phyloP scores from a whole-genome alignment of 2,329 filamentous ascomycete species.

The Stemphylium beticola region DNA sequence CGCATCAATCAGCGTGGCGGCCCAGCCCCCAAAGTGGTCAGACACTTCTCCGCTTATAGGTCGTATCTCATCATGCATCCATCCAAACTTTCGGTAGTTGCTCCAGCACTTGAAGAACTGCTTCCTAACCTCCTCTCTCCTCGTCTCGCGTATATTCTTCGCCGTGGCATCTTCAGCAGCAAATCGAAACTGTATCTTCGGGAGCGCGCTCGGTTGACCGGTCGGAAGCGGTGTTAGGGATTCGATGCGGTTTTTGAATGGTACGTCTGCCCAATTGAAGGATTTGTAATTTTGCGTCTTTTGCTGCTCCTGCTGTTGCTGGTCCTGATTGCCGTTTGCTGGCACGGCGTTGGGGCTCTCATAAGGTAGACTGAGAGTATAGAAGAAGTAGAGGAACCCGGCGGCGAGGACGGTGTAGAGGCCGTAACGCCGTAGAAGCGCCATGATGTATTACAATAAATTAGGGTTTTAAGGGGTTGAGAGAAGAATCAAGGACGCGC shows the following conservation, averaged over 20 bases:
- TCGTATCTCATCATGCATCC: slow-evolving; percentile 57
- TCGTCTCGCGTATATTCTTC: slow-evolving; percentile 43
- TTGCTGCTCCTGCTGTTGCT: slow-evolving; percentile 17
- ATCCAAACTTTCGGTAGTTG: slow-evolving; percentile 53
- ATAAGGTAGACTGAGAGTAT: slow-evolving; percentile 47
- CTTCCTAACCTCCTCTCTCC: slow-evolving; percentile 48
- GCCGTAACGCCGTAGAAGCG: slow-evolving; percentile 47
- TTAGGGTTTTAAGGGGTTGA: slow-evolving; percentile 11
- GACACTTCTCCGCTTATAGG: slow-evolving; percentile 51
- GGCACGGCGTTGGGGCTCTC: slow-evolving; percentile 13
- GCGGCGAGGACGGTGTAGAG: slow-evolving; percentile 44
- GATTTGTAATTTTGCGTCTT: slow-evolving; percentile 18
- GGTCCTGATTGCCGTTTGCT: slow-evolving; percentile 9
- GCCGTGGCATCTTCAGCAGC: slow-evolving; percentile 42
- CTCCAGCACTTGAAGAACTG: slow-evolving; percentile 55
- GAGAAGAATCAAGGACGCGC: slow-evolving; percentile 3
- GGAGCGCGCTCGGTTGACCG: slow-evolving; percentile 46
- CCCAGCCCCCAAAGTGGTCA: slow-evolving; percentile 57
- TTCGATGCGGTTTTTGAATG: slow-evolving; percentile 50
- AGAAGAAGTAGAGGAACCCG: slow-evolving; percentile 46
- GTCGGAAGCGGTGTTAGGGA: slow-evolving; percentile 48
- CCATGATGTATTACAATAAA: slow-evolving; percentile 40
- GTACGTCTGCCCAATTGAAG: slow-evolving; percentile 51
- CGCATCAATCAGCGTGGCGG: slow-evolving; percentile 54
- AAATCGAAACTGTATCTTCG: slow-evolving; percentile 53